These are phyloP conservation scores for Chlorella vulgaris DNA, from an alignment of 139 green algal species.

Conservation along the genomic window DNA sequence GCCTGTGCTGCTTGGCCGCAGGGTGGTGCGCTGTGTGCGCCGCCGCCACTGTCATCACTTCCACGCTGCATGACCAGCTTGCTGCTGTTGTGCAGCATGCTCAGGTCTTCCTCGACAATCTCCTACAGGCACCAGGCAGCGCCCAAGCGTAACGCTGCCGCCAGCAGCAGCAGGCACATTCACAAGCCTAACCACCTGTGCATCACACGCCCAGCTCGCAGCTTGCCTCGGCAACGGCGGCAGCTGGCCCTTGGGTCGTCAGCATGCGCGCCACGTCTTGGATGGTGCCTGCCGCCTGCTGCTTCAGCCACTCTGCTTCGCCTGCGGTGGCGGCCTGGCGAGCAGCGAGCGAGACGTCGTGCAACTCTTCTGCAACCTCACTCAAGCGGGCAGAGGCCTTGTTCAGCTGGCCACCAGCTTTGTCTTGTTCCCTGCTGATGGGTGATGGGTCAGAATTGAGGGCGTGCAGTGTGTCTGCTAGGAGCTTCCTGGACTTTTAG, in stretches of 20 bases:
- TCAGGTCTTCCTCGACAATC: background rate
- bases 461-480: background rate
- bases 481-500: background rate
- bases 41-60: background rate
- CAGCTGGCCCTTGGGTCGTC: conserved; percentile 1
- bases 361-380: background rate
- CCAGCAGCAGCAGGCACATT: no score
- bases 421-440: background rate
- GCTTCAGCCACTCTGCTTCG: background rate
- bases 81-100: background rate
- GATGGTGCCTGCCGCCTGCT: background rate
- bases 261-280: conserved; percentile 21
- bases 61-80: background rate
- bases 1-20: background rate
- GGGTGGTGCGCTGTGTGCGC: no score
- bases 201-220: no score
- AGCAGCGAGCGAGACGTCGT: background rate
- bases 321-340: background rate
- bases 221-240: conserved; percentile 10
- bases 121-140: background rate
- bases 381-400: background rate
- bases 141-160: no score
- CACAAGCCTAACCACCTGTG: no score
- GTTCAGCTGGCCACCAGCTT: background rate
- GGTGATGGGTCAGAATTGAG: background rate